Evolutionary conservation across 2,329 filamentous ascomycete species (phyloP).

Genomic region (Alternaria sp.): DNA sequence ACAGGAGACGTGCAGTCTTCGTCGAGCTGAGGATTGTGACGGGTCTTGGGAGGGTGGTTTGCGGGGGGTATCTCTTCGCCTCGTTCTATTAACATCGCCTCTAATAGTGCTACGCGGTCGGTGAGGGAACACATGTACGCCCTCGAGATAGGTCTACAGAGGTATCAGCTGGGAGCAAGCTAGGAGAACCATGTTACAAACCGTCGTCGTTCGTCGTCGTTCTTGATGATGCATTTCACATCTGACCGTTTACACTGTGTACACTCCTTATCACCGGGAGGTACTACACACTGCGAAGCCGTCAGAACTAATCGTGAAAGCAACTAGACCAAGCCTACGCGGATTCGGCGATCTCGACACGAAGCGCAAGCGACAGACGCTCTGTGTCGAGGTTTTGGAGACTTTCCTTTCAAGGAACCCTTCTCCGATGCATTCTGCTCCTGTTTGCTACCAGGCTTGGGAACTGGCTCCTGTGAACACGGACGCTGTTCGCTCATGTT

Average conservation of each 20-base stretch:
- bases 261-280: slow-evolving; percentile 61
- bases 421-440: slow-evolving; percentile 28
- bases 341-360: slow-evolving; percentile 58
- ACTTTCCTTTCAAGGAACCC: slow-evolving; percentile 28
- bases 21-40: slow-evolving; percentile 46
- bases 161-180: slow-evolving; percentile 12
- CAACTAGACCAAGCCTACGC: slow-evolving; percentile 40
- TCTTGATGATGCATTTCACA: slow-evolving; percentile 64
- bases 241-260: slow-evolving; percentile 63
- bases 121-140: slow-evolving; percentile 67
- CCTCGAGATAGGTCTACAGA: slow-evolving; percentile 63
- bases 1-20: slow-evolving; percentile 37
- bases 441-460: slow-evolving; percentile 21
- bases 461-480: slow-evolving; percentile 27
- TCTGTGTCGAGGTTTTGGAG: slow-evolving; percentile 51
- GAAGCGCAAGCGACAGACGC: slow-evolving; percentile 66
- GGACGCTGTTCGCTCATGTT: slow-evolving; percentile 27
- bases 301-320: slow-evolving; percentile 33
- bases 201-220: slow-evolving; percentile 66
- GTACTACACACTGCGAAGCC: slow-evolving; percentile 60
- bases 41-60: slow-evolving; percentile 63
- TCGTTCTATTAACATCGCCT: slow-evolving; percentile 61
- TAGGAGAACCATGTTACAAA: slow-evolving; percentile 28
- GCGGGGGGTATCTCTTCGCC: slow-evolving; percentile 62
- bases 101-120: slow-evolving; percentile 62